Base-by-base conservation (phyloP, 768 basidiomycete genomes). In the Xerocomellus intermedius region DNA sequence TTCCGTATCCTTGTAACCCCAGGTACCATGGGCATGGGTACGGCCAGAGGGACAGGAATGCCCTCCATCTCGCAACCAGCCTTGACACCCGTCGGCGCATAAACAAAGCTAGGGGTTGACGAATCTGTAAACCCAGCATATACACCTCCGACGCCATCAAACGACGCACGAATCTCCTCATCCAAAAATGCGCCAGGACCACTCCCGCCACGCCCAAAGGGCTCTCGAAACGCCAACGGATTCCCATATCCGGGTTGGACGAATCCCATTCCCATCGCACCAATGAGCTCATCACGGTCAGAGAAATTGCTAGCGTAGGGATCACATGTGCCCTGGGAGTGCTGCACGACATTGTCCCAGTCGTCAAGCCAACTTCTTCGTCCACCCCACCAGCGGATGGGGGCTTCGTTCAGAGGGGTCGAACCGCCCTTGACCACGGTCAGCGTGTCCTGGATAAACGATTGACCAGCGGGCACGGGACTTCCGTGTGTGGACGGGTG, bases 141-240 rank as follows among this genome's bases (percentile, higher is more conserved):
- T 10, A 32, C 24, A 14, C 12, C 24, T 12, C 6, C 42, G 5
- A 22, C 1, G 24, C 45, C 46, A 19, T 58, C 55, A 39, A 66
- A 57, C 12, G 64, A 67, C 4, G 57, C 63, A n/a, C 47, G 46
- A 55, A 66, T 61, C 33, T 62, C 62, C 4, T 66, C 65, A 8
- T 67, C 55, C 37, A 55, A 10, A 43, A 67, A 65, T 5, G 53
- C 37, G 8, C 53, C 36, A 43, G 62, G 28, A 8, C 54, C 21
- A 8, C 6, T 35, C 17, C 4, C 16, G 14, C 32, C 28, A 35
- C 32, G 47, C 5, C 33, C 47, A 42, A 54, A 53, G 21, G 45
- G 54, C 16, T 65, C 60, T 24, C 37, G 49, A 49, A 35, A 49
- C 3, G 26, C 12, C 36, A 42, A n/a, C 1, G 28, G 30, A 42